phyloP scores from a whole-genome alignment of 2,329 filamentous ascomycete species.

The Ceratocystis variospora region DNA sequence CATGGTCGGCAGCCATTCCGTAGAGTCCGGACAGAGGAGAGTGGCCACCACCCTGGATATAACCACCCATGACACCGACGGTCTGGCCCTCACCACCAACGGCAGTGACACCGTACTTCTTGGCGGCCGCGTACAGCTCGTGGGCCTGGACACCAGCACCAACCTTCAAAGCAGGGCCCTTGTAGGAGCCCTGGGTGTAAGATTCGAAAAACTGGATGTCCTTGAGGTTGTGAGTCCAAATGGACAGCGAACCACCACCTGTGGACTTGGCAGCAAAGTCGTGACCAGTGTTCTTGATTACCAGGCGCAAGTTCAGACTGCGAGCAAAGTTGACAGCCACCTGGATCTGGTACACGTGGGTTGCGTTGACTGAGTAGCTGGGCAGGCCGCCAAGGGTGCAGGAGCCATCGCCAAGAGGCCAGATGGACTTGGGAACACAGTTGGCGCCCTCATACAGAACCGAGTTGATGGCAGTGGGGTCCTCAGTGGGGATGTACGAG shows the following conservation, averaged over 20 bases:
- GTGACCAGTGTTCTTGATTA: slow-evolving; percentile 40
- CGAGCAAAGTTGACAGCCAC: slow-evolving; percentile 35
- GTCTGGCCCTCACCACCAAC: slow-evolving; percentile 28
- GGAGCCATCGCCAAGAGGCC: slow-evolving; percentile 23
- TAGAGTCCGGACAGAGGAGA: slow-evolving; percentile 28
- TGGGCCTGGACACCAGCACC: slow-evolving; percentile 39
- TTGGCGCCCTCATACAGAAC: slow-evolving; percentile 20
- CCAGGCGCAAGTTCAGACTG: slow-evolving; percentile 35
- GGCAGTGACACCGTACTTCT: slow-evolving; percentile 23
- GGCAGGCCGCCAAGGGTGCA: slow-evolving; percentile 33
- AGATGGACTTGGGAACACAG: slow-evolving; percentile 14
- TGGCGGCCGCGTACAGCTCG: slow-evolving; percentile 31
- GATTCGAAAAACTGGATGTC: slow-evolving; percentile 30
- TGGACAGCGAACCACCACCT: slow-evolving; percentile 29
- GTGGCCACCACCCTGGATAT: slow-evolving; percentile 43
- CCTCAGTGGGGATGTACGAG: slow-evolving; percentile 17
- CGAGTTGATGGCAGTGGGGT: slow-evolving; percentile 22
- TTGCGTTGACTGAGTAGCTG: slow-evolving; percentile 30
- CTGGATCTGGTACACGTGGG: slow-evolving; percentile 33
- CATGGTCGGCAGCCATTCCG: slow-evolving; percentile 37
- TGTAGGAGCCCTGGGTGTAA: slow-evolving; percentile 32
- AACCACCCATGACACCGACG: slow-evolving; percentile 43
- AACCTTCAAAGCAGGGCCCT: slow-evolving; percentile 38
- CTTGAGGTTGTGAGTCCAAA: slow-evolving; percentile 31
- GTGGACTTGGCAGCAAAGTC: slow-evolving; percentile 33